Evolutionary conservation across 768 basidiomycete genomes (phyloP).

Genomic region (Phaffia australis): DNA sequence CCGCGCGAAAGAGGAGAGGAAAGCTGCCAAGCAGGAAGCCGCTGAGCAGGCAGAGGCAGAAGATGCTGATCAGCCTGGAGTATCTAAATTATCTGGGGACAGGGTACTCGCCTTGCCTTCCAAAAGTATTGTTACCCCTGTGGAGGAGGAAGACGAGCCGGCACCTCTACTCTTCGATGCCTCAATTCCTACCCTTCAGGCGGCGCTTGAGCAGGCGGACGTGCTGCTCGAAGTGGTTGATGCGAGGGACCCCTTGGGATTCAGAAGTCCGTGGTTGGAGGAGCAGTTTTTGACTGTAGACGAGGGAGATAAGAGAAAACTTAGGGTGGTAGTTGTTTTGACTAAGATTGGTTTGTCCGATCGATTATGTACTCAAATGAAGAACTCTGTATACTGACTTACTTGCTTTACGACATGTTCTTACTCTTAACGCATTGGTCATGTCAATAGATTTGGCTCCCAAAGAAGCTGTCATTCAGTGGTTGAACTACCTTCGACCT

Average conservation of each 20-base stretch:
- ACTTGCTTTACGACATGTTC: conserved; percentile 12
- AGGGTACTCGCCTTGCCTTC: neutral
- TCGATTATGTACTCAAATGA: neutral
- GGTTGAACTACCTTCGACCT: conserved; percentile 54
- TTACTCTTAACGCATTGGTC: conserved; percentile 9
- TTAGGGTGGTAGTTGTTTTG: conserved; percentile 53
- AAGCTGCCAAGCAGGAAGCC: conserved; percentile 39
- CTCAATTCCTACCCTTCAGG: conserved; percentile 51
- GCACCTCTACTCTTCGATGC: conserved; percentile 53
- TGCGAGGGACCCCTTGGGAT: conserved; percentile 66
- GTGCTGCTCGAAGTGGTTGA: conserved; percentile 72
- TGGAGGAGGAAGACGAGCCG: conserved; percentile 45
- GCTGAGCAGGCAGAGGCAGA: conserved; percentile 22
- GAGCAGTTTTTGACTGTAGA: conserved; percentile 38
- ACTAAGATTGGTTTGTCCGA: conserved; percentile 72
- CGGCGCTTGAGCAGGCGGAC: conserved; percentile 66
- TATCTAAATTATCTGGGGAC: conserved; percentile 1
- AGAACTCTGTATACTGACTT: neutral
- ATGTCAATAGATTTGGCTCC: conserved; percentile 58
- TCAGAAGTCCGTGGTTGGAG: conserved; percentile 57
- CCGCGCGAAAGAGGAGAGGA: conserved; percentile 52
- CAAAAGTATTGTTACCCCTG: neutral
- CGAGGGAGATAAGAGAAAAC: conserved; percentile 41
- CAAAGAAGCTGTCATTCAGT: conserved; percentile 58
- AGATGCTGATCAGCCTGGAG: conserved; percentile 2